These are phyloP conservation scores for Neocucurbitaria cava DNA, from an alignment of 2,329 filamentous ascomycete genomes.

Conservation along the genomic window DNA sequence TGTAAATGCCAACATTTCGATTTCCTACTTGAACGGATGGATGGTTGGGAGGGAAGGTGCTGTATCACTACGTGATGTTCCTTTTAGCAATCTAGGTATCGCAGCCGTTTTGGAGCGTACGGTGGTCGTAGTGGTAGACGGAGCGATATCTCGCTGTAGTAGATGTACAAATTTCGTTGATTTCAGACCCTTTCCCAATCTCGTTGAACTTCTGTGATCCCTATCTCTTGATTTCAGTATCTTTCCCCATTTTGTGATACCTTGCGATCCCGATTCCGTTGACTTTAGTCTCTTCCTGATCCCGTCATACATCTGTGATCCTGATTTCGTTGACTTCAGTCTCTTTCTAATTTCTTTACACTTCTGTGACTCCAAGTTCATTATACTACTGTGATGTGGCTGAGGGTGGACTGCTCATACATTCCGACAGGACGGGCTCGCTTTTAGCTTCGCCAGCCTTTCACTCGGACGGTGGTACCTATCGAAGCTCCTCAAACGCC, in stretches of 20 bases:
- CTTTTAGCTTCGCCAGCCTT: too few species aligned
- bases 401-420: background rate
- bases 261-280: too few species aligned
- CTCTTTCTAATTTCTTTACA: too few species aligned
- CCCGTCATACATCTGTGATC: too few species aligned
- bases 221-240: too few species aligned
- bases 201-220: background rate
- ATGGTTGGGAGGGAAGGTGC: slow-evolving; percentile 19
- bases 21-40: slow-evolving; percentile 29
- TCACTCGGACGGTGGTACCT: too few species aligned
- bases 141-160: slow-evolving; percentile 38
- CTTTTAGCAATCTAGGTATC: slow-evolving; percentile 22
- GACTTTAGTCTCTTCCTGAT: too few species aligned
- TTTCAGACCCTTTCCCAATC: background rate
- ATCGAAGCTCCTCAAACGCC: too few species aligned
- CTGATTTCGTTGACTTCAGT: too few species aligned
- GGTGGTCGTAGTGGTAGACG: slow-evolving; percentile 13
- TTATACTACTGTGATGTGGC: background rate
- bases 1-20: slow-evolving; percentile 32
- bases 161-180: slow-evolving; percentile 36
- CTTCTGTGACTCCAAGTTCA: too few species aligned
- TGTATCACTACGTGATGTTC: slow-evolving; percentile 40
- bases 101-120: slow-evolving; percentile 6
- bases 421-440: too few species aligned
- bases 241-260: too few species aligned